Evolutionary conservation across 495 filamentous ascomycete species (phyloP).

Genomic region (Gamarada debralockiae): DNA sequence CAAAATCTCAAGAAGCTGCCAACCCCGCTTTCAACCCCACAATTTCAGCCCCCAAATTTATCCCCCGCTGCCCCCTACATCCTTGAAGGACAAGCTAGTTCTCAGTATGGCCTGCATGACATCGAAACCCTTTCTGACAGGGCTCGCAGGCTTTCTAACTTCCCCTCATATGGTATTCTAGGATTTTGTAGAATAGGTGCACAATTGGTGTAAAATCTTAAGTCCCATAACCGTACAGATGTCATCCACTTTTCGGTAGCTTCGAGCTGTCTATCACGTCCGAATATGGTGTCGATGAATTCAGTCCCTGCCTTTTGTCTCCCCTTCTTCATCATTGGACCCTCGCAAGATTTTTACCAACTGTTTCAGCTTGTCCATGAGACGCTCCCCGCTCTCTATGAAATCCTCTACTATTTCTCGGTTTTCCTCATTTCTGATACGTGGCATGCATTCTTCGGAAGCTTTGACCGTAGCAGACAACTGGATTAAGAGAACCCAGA

Average conservation of each 20-base stretch:
- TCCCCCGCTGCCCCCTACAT: too few relatives aligned
- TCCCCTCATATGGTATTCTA: too few relatives aligned
- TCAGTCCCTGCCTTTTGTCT: conserved; percentile 80
- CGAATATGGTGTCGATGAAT: conserved; percentile 95
- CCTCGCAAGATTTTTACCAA: conserved; percentile 84
- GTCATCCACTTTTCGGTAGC: conserved; percentile 89
- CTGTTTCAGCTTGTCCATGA: conserved; percentile 78
- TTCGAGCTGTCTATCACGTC: conserved; percentile 81
- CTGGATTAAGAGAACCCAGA: conserved; percentile 91
- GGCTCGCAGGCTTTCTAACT: too few relatives aligned
- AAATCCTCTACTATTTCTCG: conserved; percentile 84
- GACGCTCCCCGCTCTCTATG: conserved; percentile 78
- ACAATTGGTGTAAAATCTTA: conserved; percentile 93
- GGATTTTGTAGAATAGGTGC: too few relatives aligned
- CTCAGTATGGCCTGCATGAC: too few relatives aligned
- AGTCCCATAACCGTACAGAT: conserved; percentile 80
- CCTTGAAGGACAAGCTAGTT: too few relatives aligned
- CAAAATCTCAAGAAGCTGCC: too few relatives aligned
- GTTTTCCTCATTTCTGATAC: conserved; percentile 64
- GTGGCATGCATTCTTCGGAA: conserved; percentile 70
- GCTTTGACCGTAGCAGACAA: conserved; percentile 89
- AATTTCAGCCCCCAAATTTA: too few relatives aligned
- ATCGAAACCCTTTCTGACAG: too few relatives aligned
- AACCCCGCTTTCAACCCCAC: too few relatives aligned
- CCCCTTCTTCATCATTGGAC: conserved; percentile 68